A percentile compares a stretch with the other conserved stretches of the same genome.
These are phyloP conservation scores for Talaromyces sp. DNA, from an alignment of 2,329 filamentous ascomycete genomes.

Conservation along the genomic window DNA sequence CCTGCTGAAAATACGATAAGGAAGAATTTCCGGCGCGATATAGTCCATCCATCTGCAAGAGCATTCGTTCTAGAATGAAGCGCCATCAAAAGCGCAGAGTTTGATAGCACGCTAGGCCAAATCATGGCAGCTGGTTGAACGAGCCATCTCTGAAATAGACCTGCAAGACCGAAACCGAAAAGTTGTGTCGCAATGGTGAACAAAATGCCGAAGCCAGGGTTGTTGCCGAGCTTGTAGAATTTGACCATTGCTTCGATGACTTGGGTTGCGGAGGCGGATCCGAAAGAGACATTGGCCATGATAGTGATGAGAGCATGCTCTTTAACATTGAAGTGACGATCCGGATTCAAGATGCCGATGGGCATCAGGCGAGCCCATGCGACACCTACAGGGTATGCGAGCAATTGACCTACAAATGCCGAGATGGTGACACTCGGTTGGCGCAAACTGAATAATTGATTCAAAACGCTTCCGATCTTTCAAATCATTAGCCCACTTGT, in stretches of 20 bases:
- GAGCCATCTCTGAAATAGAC: conserved; percentile 59
- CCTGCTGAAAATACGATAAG: conserved; percentile 32
- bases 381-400: conserved; percentile 46
- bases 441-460: conserved; percentile 40
- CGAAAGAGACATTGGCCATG: conserved; percentile 48
- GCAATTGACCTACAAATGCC: conserved; percentile 41
- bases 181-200: conserved; percentile 60
- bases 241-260: conserved; percentile 39
- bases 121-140: conserved; percentile 60
- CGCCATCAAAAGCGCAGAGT: conserved; percentile 46
- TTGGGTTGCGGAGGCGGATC: conserved; percentile 41
- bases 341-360: conserved; percentile 43
- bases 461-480: conserved; percentile 37
- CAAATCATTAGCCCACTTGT: neutral
- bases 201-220: conserved; percentile 59
- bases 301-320: conserved; percentile 46
- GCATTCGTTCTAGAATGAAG: conserved; percentile 34
- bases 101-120: conserved; percentile 58
- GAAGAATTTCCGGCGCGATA: conserved; percentile 39
- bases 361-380: conserved; percentile 38
- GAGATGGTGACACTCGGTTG: conserved; percentile 41
- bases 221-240: conserved; percentile 57
- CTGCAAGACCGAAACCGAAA: conserved; percentile 63
- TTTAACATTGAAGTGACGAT: conserved; percentile 39
- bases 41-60: conserved; percentile 42